phyloP scores from a whole-genome alignment of 805 yeast genomes.

The Ogataea paradorogensis region DNA sequence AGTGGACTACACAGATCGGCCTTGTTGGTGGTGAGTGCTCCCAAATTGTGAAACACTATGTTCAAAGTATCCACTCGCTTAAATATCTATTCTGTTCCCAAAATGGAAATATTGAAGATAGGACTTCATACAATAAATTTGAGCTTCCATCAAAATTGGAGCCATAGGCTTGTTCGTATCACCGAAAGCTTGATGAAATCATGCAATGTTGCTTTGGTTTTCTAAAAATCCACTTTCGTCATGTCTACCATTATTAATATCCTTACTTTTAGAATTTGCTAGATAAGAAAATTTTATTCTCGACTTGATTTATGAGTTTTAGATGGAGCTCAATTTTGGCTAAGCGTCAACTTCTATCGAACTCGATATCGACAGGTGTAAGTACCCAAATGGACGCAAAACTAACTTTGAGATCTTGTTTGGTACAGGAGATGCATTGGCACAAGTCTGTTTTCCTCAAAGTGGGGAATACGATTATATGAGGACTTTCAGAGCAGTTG shows the following conservation, averaged over 20 bases:
- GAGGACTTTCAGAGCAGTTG: conserved; percentile 60
- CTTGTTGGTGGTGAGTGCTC: background rate
- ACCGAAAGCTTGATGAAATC: too few relatives aligned
- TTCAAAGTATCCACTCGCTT: background rate
- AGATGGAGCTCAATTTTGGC: background rate
- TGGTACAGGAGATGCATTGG: conserved; percentile 73
- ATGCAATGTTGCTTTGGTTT: background rate
- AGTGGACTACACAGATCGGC: background rate
- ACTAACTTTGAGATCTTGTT: conserved; percentile 34
- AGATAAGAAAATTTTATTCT: conserved; percentile 2
- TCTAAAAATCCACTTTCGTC: background rate
- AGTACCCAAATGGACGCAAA: conserved; percentile 6
- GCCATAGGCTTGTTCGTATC: too few relatives aligned
- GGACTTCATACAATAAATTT: background rate
- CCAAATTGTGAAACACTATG: too few relatives aligned
- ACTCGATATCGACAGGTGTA: conserved; percentile 47
- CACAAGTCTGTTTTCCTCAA: conserved; percentile 54
- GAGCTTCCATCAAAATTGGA: background rate
- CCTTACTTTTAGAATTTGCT: background rate
- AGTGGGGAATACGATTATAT: conserved; percentile 41
- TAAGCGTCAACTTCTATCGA: conserved; percentile 29
- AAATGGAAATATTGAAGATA: conserved; percentile 22
- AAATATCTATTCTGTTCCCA: conserved; percentile 9
- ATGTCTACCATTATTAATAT: background rate
- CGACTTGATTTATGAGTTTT: background rate